Percentiles rank a stretch among this genome's conserved stretches.
Evolutionary conservation across 805 yeast genomes (phyloP).

Genomic region (Candida chilensis): DNA sequence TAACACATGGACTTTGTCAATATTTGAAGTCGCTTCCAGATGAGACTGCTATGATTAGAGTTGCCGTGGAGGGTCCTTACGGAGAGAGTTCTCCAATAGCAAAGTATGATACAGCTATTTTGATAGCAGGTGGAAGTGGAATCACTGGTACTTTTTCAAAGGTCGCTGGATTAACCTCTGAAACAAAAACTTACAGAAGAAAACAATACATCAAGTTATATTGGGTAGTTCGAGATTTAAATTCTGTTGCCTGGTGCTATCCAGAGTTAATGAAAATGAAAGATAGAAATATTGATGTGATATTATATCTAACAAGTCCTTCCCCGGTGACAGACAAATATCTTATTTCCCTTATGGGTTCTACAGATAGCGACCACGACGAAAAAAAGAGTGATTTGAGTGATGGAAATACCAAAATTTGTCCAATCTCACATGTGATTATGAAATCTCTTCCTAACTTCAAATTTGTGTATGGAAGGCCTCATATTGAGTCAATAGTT

Average conservation of each 20-base stretch:
- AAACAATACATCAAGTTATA: slow-evolving; percentile 14
- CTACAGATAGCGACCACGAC: slow-evolving; percentile 2
- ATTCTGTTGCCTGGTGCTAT: slow-evolving; percentile 28
- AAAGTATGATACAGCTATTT: slow-evolving; percentile 20
- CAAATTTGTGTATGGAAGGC: slow-evolving; percentile 36
- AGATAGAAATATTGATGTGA: slow-evolving; percentile 20
- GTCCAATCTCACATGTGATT: no score
- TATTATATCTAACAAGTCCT: slow-evolving; percentile 33
- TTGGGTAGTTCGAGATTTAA: slow-evolving; percentile 30
- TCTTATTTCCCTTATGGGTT: no score
- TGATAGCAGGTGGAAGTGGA: slow-evolving; percentile 32
- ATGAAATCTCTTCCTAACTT: slow-evolving; percentile 19
- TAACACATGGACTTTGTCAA: slow-evolving; percentile 16
- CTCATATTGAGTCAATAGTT: slow-evolving; percentile 23
- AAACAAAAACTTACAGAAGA: slow-evolving; percentile 12
- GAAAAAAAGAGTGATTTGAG: slow-evolving; percentile 7
- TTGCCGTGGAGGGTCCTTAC: neutral
- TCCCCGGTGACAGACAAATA: no score
- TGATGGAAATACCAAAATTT: slow-evolving; percentile 8
- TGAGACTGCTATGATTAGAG: slow-evolving; percentile 18
- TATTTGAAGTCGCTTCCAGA: slow-evolving; percentile 31
- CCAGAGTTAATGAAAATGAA: slow-evolving; percentile 22
- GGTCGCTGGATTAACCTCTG: slow-evolving; percentile 18
- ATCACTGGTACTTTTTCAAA: slow-evolving; percentile 33
- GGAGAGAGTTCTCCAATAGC: slow-evolving; percentile 16